Percentiles rank a stretch among this genome's conserved stretches.
Evolutionary conservation across 495 filamentous ascomycete genomes (phyloP).

Genomic region (Trichocladium uniseriatum): DNA sequence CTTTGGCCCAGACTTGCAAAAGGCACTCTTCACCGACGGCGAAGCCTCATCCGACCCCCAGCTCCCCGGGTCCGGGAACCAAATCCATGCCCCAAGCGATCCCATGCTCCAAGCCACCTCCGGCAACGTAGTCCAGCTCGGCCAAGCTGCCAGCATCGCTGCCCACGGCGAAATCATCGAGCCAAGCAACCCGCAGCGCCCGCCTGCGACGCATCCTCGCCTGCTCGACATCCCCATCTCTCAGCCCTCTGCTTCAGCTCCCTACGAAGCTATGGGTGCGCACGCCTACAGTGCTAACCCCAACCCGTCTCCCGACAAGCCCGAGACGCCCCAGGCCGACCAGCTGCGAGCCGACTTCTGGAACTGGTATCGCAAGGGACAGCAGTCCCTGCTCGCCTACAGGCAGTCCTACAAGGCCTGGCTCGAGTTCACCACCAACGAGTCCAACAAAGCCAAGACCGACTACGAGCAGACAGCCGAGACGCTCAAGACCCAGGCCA

Average conservation of each 20-base stretch:
- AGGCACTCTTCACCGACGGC: slow-evolving; percentile 2
- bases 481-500: not conserved
- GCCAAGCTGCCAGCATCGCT: not conserved
- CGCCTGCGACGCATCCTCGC: not conserved
- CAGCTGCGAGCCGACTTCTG: not conserved
- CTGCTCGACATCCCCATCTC: slow-evolving; percentile 3
- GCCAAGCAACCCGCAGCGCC: not conserved
- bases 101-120: not conserved
- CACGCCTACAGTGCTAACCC: not conserved
- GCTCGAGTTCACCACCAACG: not conserved
- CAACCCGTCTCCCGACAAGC: not conserved
- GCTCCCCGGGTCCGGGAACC: not conserved
- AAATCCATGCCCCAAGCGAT: not conserved
- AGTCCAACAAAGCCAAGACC: not conserved
- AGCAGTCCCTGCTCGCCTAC: not conserved
- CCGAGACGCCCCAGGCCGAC: slow-evolving; percentile 1
- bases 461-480: not conserved
- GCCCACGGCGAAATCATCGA: not conserved
- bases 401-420: not conserved
- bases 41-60: not conserved
- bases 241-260: not conserved
- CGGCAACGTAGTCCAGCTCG: not conserved
- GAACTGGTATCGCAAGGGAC: not conserved
- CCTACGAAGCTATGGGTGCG: no score
- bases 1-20: not conserved